Evolutionary conservation across 495 filamentous ascomycete species (phyloP), one percentile per base, ranked within the genome.

Genomic region (Trichocladium uniseriatum): DNA sequence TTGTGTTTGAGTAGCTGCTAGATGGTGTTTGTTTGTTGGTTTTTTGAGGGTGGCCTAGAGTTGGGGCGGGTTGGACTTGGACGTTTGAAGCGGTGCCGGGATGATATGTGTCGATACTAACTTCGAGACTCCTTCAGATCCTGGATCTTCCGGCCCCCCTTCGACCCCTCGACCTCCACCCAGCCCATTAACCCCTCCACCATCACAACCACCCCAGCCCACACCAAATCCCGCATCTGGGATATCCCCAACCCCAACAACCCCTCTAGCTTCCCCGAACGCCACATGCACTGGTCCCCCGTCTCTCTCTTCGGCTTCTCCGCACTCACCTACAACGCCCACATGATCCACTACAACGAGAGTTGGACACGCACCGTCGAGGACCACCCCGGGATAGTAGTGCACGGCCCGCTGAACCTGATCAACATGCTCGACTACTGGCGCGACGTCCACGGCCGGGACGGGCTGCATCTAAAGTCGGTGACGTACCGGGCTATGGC

Each of bases 241-340:
- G 59, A 66, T 45, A 44, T 50, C 4, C 11, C 34, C 5, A 11
- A 32, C 6, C 34, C 34, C 9, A 19, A 21, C 15, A 36, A 45
- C 42, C 31, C 19, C 9, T 37, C 43, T 38, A 53, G 13, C 3
- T 46, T 49, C 31, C 47, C 55, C 0, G 19, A 44, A 1, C 57
- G 57, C 6, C 70, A 74, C 10, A 65, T 79, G 38, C 51, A 58
- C 13, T 79, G 77, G 60, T 79, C 79, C 0, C 67, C 74, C 3
- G 71, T 76, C 5, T 74, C 75, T 0, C 72, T 87, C 7, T 86
- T 86, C 60, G 75, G 82, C 4, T 87, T 87, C 68, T 83, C 79
- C 0, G 83, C 83, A 0, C 62, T 88, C 19, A 87, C 82, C 3
- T 86, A 83, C 61, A 87, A 86, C 51, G 78, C 72, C 0, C 84